Conservation (phyloP, 2,329 filamentous ascomycete species). For the Alternaria infectoria region DNA sequence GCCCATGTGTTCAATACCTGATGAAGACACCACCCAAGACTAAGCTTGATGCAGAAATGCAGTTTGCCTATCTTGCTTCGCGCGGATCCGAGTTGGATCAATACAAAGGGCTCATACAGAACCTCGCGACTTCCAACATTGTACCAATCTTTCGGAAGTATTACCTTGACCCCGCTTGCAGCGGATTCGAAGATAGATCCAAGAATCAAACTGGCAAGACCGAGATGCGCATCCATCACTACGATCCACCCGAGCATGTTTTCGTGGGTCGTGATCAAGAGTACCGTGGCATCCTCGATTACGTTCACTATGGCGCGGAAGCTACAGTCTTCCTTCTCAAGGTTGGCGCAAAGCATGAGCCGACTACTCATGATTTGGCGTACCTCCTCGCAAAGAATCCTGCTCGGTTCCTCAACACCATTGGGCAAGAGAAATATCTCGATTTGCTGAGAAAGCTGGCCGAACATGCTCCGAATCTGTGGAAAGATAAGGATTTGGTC, state of each 20-base stretch:
- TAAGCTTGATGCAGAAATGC: slow-evolving; percentile 67
- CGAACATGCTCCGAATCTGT: slow-evolving; percentile 72
- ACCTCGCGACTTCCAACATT: slow-evolving; percentile 40
- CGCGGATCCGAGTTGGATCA: slow-evolving; percentile 74
- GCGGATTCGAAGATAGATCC: slow-evolving; percentile 43
- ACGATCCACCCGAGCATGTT: slow-evolving; percentile 73
- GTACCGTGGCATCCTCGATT: slow-evolving; percentile 94
- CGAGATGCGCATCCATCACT: slow-evolving; percentile 53
- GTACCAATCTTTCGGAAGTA: slow-evolving; percentile 48
- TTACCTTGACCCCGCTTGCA: slow-evolving; percentile 37
- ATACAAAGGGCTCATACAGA: slow-evolving; percentile 30
- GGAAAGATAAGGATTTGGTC: slow-evolving; percentile 79
- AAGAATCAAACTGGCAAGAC: slow-evolving; percentile 39
- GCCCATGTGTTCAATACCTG: slow-evolving; percentile 75
- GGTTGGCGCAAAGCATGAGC: slow-evolving; percentile 89
- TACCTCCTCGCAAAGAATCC: slow-evolving; percentile 84
- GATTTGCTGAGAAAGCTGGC: slow-evolving; percentile 81
- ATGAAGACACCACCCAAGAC: slow-evolving; percentile 74
- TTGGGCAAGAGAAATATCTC: slow-evolving; percentile 87
- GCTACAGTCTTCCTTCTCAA: slow-evolving; percentile 88
- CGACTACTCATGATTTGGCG: slow-evolving; percentile 84
- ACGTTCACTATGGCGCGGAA: slow-evolving; percentile 88
- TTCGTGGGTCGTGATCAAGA: slow-evolving; percentile 77
- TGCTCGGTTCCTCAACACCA: slow-evolving; percentile 76
- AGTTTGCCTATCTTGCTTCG: slow-evolving; percentile 85